These are phyloP conservation scores for Auriculariales sp. DNA, from an alignment of 768 basidiomycete species.

Conservation along the genomic window DNA sequence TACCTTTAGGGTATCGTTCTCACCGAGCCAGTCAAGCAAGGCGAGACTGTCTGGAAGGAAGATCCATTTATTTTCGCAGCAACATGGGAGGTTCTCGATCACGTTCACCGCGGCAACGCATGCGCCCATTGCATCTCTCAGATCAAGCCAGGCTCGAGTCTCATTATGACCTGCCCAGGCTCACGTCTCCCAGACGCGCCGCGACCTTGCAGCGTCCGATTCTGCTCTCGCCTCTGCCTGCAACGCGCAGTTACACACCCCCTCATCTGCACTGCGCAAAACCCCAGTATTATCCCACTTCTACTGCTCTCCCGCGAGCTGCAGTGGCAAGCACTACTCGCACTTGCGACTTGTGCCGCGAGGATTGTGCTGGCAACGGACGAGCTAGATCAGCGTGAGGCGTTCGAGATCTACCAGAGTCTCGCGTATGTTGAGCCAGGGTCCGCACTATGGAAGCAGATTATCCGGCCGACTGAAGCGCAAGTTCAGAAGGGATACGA, in stretches of 20 bases:
- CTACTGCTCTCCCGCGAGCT: conserved; percentile 42
- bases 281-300: conserved; percentile 50
- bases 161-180: conserved; percentile 38
- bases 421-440: neutral
- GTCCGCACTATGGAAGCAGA: neutral
- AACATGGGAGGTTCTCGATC: conserved; percentile 25
- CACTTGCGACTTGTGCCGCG: conserved; percentile 52
- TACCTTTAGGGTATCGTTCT: conserved; percentile 47
- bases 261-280: conserved; percentile 59
- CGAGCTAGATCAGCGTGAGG: neutral
- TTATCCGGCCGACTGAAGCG: neutral
- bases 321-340: conserved; percentile 60
- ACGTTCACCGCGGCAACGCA: conserved; percentile 17
- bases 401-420: neutral
- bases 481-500: neutral
- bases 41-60: conserved; percentile 73
- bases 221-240: conserved; percentile 71
- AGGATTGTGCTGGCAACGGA: conserved; percentile 43
- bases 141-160: conserved; percentile 16
- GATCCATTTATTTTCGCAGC: conserved; percentile 70
- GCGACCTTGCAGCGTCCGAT: conserved; percentile 46
- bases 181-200: conserved; percentile 23
- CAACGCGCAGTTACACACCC: conserved; percentile 46
- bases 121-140: conserved; percentile 67
- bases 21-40: conserved; percentile 45